A percentile compares a stretch with the other conserved stretches of the same genome.
These are phyloP conservation scores for Tilletiopsis washingtonensis DNA, from an alignment of 1,284 basidiomycete species.

Conservation along the genomic window DNA sequence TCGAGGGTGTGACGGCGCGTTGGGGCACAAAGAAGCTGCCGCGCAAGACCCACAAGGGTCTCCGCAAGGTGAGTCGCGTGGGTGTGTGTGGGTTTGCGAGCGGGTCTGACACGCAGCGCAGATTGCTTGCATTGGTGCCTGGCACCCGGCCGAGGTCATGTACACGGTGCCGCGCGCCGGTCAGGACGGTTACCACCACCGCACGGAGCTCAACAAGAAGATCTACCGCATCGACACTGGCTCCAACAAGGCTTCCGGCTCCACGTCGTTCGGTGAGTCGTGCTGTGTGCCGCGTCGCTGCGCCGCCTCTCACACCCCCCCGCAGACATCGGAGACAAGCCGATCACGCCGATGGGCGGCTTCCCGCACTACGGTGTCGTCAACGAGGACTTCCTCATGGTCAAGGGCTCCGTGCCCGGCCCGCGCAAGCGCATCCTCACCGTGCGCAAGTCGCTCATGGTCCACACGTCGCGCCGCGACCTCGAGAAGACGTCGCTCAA, in stretches of 20 bases:
- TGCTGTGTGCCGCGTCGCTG: no score
- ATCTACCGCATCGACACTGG: constrained; percentile 83
- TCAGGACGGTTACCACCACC: constrained; percentile 98
- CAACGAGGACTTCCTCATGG: constrained; percentile 94
- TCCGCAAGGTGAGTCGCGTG: no score
- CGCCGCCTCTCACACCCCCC: no score
- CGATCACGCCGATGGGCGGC: constrained; percentile 96
- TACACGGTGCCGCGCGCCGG: constrained; percentile 99
- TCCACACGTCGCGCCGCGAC: constrained; percentile 46
- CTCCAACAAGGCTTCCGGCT: constrained; percentile 71
- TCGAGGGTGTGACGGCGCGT: constrained; percentile 97
- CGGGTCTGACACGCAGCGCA: no score
- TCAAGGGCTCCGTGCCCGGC: constrained; percentile 69
- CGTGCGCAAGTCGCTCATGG: constrained; percentile 46
- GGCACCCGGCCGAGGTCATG: constrained; percentile 99
- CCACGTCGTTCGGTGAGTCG: constrained; percentile 67
- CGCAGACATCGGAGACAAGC: constrained; percentile 59
- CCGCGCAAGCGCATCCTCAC: constrained; percentile 97
- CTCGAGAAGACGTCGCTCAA: constrained; percentile 97
- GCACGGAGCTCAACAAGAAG: constrained; percentile 90
- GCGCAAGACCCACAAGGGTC: constrained; percentile 98
- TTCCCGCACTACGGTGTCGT: constrained; percentile 98
- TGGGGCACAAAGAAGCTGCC: constrained; percentile 99
- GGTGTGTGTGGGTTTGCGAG: no score
- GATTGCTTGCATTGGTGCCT: constrained; percentile 93